These are phyloP conservation scores for Lecanosticta acicola DNA, from an alignment of 2,329 filamentous ascomycete genomes.

Conservation along the genomic window DNA sequence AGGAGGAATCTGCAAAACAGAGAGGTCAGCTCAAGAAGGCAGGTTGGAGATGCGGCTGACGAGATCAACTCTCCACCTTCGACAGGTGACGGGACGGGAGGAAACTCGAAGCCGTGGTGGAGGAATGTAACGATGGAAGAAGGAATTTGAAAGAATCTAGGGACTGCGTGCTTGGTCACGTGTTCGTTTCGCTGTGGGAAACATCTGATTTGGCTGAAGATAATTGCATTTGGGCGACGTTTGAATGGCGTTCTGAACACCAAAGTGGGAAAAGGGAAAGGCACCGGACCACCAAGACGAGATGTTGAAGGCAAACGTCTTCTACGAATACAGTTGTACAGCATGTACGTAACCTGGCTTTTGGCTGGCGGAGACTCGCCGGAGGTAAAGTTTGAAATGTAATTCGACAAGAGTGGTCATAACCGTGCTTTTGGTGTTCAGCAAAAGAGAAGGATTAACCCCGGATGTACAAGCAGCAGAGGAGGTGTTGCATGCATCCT, in stretches of 20 bases:
- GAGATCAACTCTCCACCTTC: conserved; percentile 55
- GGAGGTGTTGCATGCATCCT: too few relatives aligned
- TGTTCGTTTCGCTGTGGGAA: not conserved
- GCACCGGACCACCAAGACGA: too few relatives aligned
- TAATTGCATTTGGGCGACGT: conserved; percentile 1
- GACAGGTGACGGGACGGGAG: conserved; percentile 10
- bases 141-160: conserved; percentile 32
- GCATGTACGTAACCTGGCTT: conserved; percentile 3
- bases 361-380: not conserved
- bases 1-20: conserved; percentile 20
- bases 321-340: conserved; percentile 8
- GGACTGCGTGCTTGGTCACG: not conserved
- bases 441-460: too few relatives aligned
- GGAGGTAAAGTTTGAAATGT: not conserved
- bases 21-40: conserved; percentile 79
- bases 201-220: not conserved
- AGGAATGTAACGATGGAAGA: conserved; percentile 47
- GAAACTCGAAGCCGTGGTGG: conserved; percentile 39
- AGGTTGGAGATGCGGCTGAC: conserved; percentile 82
- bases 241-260: not conserved
- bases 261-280: not conserved
- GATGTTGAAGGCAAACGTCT: too few relatives aligned
- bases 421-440: too few relatives aligned
- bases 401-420: too few relatives aligned
- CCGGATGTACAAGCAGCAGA: too few relatives aligned